A percentile compares a stretch with the other conserved stretches of the same genome.
Evolutionary conservation across 1,139 yeast genomes (phyloP).

Genomic region (Magnusiomyces paraingens): DNA sequence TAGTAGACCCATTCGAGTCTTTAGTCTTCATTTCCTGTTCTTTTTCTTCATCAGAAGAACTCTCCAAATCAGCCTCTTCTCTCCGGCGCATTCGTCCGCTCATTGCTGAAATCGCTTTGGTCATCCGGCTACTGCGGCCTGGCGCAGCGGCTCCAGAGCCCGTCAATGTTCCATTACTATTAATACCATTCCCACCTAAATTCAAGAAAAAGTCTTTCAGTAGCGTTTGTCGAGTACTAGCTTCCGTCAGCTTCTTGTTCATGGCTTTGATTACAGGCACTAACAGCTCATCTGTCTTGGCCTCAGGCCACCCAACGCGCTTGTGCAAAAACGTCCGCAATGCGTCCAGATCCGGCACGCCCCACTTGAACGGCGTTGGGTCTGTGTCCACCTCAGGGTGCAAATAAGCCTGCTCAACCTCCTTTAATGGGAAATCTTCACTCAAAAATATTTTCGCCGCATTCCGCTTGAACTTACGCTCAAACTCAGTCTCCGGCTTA

Average conservation of each 20-base stretch:
- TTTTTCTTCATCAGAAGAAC: no score
- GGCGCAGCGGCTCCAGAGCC: no score
- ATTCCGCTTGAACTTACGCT: conserved; percentile 46
- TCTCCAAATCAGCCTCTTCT: no score
- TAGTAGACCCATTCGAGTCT: no score
- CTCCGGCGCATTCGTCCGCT: no score
- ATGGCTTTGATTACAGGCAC: conserved; percentile 83
- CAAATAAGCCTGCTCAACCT: conserved; percentile 66
- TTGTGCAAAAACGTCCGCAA: conserved; percentile 62
- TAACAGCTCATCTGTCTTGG: conserved; percentile 72
- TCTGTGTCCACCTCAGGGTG: conserved; percentile 82
- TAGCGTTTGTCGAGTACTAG: background rate
- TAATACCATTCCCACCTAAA: no score
- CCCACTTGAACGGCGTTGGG: conserved; percentile 78
- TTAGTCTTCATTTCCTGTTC: no score
- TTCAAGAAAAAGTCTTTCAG: background rate
- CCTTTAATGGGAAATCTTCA: conserved; percentile 58
- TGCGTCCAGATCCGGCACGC: conserved; percentile 76
- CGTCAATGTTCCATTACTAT: no score
- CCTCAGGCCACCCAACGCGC: conserved; percentile 78
- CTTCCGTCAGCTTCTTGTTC: conserved; percentile 42
- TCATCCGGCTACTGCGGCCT: no score
- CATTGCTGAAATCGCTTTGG: no score
- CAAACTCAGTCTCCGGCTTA: conserved; percentile 26
- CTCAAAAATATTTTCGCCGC: conserved; percentile 61